phyloP scores from a whole-genome alignment of 345 rosid species.

The Hirschfeldia incana region DNA sequence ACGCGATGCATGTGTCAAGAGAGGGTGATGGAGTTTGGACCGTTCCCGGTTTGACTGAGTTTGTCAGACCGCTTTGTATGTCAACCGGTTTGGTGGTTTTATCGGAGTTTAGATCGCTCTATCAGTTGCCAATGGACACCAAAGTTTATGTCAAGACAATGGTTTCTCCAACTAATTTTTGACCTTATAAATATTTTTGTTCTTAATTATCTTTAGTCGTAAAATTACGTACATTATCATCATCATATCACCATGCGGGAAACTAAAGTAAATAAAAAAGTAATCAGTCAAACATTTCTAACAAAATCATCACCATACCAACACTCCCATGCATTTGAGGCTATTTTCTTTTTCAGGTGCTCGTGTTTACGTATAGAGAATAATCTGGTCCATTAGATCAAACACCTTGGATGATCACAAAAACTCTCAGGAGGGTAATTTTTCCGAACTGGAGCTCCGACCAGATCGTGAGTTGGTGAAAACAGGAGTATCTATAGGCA shows the following conservation, averaged over 20 bases:
- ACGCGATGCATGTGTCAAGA: neutral
- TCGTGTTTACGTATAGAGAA: neutral
- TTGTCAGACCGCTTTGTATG: conserved; percentile 29
- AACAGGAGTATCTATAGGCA: conserved; percentile 39
- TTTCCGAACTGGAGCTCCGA: conserved; percentile 31
- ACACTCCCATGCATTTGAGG: neutral
- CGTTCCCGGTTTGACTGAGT: conserved; percentile 27
- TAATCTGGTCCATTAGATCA: conserved; percentile 22
- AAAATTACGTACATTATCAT: conserved; percentile 14
- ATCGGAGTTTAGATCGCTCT: conserved; percentile 36
- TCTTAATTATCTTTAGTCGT: neutral
- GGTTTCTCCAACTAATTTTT: conserved; percentile 32
- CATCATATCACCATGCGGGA: conserved; percentile 7
- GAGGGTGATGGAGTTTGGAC: neutral
- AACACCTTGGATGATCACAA: neutral
- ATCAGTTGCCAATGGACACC: conserved; percentile 19
- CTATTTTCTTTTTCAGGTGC: neutral
- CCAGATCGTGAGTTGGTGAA: conserved; percentile 32
- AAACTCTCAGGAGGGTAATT: neutral
- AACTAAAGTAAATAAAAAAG: conserved; percentile 11
- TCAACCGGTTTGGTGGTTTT: conserved; percentile 33
- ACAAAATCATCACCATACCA: conserved; percentile 4
- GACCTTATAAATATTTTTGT: neutral
- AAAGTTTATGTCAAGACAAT: conserved; percentile 34
- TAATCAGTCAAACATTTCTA: conserved; percentile 25